These are phyloP conservation scores for Phaffia tasmanica DNA, from an alignment of 768 basidiomycete species.

Conservation along the genomic window DNA sequence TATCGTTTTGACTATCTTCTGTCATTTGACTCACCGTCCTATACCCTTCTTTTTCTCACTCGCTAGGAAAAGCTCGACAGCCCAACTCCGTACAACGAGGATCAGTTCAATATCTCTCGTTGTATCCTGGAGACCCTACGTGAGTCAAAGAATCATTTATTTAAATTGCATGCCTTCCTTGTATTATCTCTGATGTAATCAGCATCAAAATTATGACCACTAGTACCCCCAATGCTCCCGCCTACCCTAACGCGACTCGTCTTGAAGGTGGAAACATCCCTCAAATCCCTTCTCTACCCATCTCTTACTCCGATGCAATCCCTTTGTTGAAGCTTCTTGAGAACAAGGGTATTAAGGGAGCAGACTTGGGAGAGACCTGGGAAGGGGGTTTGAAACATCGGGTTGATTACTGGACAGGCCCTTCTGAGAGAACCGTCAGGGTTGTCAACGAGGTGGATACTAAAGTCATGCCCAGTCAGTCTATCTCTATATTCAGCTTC, in stretches of 20 bases:
- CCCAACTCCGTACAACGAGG: slow-evolving; percentile 75
- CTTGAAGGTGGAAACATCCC: slow-evolving; percentile 48
- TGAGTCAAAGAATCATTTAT: background rate
- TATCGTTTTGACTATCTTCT: background rate
- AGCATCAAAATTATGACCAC: slow-evolving; percentile 8
- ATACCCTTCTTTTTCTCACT: slow-evolving; percentile 47
- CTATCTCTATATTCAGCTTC: background rate
- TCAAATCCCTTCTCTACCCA: slow-evolving; percentile 72
- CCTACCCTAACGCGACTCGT: slow-evolving; percentile 69
- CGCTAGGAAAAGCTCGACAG: slow-evolving; percentile 68
- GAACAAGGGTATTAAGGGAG: slow-evolving; percentile 39
- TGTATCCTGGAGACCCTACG: slow-evolving; percentile 46
- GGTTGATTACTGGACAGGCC: slow-evolving; percentile 41
- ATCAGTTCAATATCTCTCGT: slow-evolving; percentile 58
- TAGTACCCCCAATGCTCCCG: slow-evolving; percentile 53
- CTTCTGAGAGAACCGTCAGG: slow-evolving; percentile 43
- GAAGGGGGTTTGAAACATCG: slow-evolving; percentile 37
- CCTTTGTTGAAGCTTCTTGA: slow-evolving; percentile 50
- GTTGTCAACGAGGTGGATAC: slow-evolving; percentile 62
- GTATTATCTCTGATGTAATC: background rate
- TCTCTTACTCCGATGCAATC: slow-evolving; percentile 74
- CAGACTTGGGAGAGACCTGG: slow-evolving; percentile 35
- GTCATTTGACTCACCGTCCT: background rate
- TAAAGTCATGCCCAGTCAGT: slow-evolving; percentile 60
- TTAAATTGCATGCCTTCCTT: slow-evolving; percentile 60